Conservation (phyloP, 305 asterid genomes). For the Fraxinus latifolia region DNA sequence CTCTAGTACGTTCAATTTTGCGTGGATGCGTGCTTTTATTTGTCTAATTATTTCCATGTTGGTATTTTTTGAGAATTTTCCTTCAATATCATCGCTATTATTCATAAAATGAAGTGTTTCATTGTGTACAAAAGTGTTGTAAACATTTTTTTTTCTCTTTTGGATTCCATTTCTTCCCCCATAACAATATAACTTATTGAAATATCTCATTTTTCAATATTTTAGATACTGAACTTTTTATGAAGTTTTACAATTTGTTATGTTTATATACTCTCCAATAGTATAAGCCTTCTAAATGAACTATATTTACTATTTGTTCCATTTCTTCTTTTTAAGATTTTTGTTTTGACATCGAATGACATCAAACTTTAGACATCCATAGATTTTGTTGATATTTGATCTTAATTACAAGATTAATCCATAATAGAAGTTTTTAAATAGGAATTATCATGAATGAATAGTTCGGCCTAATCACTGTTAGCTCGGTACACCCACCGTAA, state of each 20-base stretch:
- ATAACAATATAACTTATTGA: not conserved
- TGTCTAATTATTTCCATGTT: not conserved
- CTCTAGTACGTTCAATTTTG: not conserved
- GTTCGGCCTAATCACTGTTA: not conserved
- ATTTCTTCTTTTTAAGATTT: no score
- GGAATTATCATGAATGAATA: not conserved
- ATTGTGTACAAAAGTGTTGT: not conserved
- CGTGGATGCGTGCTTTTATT: not conserved
- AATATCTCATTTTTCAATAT: no score
- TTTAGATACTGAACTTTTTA: not conserved
- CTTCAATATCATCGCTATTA: not conserved
- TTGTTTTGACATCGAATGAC: not conserved
- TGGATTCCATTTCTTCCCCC: not conserved
- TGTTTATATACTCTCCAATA: not conserved
- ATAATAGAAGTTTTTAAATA: not conserved
- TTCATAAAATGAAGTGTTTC: not conserved
- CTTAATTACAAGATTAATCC: not conserved
- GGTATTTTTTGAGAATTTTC: not conserved
- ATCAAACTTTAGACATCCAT: not conserved
- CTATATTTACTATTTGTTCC: not conserved
- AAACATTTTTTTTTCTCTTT: no score
- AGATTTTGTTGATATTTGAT: not conserved
- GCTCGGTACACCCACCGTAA: not conserved
- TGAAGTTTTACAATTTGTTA: no score
- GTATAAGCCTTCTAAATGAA: not conserved